phyloP scores from a whole-genome alignment of 2,329 filamentous ascomycete genomes.

The Falciphora oryzae region DNA sequence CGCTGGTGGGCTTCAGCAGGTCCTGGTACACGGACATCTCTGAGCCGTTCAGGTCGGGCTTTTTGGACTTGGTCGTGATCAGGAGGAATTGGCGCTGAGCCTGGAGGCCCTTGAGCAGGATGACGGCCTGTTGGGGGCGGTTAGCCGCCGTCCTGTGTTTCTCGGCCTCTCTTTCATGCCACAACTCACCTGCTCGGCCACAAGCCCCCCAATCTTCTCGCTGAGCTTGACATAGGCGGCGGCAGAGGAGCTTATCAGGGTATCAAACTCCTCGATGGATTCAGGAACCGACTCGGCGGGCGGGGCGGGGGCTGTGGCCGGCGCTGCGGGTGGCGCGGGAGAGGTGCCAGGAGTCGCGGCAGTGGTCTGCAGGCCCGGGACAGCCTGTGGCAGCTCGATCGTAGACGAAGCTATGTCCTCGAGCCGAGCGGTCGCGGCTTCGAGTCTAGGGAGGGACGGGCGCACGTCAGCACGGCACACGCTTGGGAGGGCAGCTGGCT shows the following conservation, averaged over 20 bases:
- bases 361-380: slow-evolving; percentile 37
- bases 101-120: slow-evolving; percentile 62
- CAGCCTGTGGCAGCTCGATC: slow-evolving; percentile 51
- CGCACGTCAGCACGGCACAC: slow-evolving; percentile 40
- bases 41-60: slow-evolving; percentile 63
- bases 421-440: slow-evolving; percentile 91
- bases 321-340: slow-evolving; percentile 36
- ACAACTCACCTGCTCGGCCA: slow-evolving; percentile 67
- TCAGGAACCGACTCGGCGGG: slow-evolving; percentile 59
- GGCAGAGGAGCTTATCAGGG: slow-evolving; percentile 67
- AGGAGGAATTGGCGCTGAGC: slow-evolving; percentile 85
- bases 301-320: slow-evolving; percentile 33
- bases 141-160: neutral
- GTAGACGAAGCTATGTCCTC: slow-evolving; percentile 89
- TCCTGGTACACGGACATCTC: slow-evolving; percentile 64
- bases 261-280: slow-evolving; percentile 83
- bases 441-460: slow-evolving; percentile 59
- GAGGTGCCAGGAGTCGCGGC: slow-evolving; percentile 27
- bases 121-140: slow-evolving; percentile 32
- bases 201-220: slow-evolving; percentile 67
- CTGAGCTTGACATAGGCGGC: slow-evolving; percentile 74
- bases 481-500: neutral
- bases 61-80: slow-evolving; percentile 85
- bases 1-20: slow-evolving; percentile 81
- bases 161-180: neutral